Evolutionary conservation across 2,329 filamentous ascomycete genomes (phyloP), one percentile per base, ranked within the genome.

Genomic region (Botrytis cinerea): DNA sequence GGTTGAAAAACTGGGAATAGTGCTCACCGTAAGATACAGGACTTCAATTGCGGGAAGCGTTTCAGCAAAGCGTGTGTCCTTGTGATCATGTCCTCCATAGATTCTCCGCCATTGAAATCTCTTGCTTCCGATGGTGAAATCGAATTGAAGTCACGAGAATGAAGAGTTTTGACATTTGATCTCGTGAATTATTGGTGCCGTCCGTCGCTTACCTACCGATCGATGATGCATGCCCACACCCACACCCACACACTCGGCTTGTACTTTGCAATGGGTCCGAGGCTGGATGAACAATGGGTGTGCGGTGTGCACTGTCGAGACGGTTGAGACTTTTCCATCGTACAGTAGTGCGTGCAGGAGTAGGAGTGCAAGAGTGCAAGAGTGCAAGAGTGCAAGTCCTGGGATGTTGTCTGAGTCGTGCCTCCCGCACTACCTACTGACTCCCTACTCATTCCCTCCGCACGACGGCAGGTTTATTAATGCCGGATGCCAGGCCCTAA

Each of bases 21-120:
- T 67, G 28, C 70, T 68, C 70, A 72, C 70, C 70, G 70, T 60
- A 67, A 72, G 70, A 72, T 72, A 46, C 40, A 57, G 51, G 28
- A 10, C 48, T 68, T 68, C 46, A 57, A 48, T 28, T 35, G 59
- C n/a, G 40, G n/a, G 28, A 48, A 18, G 64, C 38, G 16, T 61
- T 68, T 20, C 18, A 28, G 12, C n/a, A 57, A 28, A 57, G n/a
- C 51, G 45, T 45, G 25, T 61, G 54, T 20, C 68, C 68, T 61
- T 61, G 68, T 70, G 68, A 70, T 70, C 68, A 61, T 12, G 40
- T 46, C 28, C 54, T 70, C 28, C 54, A n/a, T 51, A 43, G 48
- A 68, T 57, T 43, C 66, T 57, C 66, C 48, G 48, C 48, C 35
- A 57, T 68, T 16, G 48, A 22, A 32, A 43, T 68, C 7, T 51